Evolutionary conservation across 257 asterid genomes (phyloP).

Genomic region (Mitragyna speciosa): DNA sequence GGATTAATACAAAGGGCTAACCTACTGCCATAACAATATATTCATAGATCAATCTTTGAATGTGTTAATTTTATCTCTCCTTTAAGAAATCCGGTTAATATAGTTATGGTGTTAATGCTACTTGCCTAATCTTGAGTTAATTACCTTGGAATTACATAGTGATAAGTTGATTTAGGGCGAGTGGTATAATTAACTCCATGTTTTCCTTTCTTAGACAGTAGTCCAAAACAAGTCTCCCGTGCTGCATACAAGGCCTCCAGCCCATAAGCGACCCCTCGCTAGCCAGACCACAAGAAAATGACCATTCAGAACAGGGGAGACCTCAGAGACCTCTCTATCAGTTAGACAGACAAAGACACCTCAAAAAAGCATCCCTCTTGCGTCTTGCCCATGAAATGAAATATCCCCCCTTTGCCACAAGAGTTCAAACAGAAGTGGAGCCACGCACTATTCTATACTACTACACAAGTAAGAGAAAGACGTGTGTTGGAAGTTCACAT

Average conservation of each 20-base stretch:
- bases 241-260: constrained; percentile 10
- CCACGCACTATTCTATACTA: constrained; percentile 27
- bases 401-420: constrained; percentile 28
- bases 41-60: no score
- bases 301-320: constrained; percentile 43
- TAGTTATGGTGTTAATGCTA: no score
- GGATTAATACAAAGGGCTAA: no score
- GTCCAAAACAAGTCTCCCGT: constrained; percentile 8
- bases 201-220: background rate
- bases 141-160: no score
- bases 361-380: constrained; percentile 32
- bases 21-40: no score
- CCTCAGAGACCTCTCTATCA: constrained; percentile 28
- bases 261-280: constrained; percentile 6
- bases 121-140: background rate
- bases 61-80: background rate
- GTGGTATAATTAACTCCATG: background rate
- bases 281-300: constrained; percentile 42
- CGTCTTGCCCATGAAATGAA: constrained; percentile 11
- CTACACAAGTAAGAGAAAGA: background rate
- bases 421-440: constrained; percentile 43
- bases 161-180: no score
- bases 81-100: background rate
- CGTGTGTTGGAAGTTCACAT: constrained; percentile 29
- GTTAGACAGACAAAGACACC: constrained; percentile 41